phyloP scores from a whole-genome alignment of 352 stramenopile genomes.

The Globisporangium abappressorium region DNA sequence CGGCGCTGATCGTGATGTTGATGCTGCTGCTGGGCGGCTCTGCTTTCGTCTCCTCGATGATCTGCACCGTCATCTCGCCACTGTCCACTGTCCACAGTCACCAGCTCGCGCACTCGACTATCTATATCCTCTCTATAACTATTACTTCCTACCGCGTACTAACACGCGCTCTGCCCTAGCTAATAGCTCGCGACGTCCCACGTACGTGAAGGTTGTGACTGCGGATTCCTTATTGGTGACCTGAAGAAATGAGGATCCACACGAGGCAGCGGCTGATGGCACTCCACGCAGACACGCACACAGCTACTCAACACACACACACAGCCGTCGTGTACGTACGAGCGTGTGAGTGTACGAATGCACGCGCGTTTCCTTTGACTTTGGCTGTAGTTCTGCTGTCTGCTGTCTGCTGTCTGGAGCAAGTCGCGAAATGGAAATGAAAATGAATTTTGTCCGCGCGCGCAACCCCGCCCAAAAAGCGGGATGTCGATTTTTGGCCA shows the following conservation, averaged over 20 bases:
- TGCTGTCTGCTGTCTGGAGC: not conserved
- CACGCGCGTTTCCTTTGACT: not conserved
- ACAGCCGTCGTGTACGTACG: not conserved
- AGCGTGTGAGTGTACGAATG: not conserved
- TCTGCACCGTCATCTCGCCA: not conserved
- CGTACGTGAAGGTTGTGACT: not conserved
- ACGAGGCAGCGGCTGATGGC: not conserved
- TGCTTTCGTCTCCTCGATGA: not conserved
- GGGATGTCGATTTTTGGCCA: not conserved
- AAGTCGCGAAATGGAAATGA: constrained; percentile 8
- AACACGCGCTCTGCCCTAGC: not conserved
- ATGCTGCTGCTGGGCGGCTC: not conserved
- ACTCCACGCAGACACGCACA: not conserved
- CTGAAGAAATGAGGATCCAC: not conserved
- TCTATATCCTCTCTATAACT: not conserved
- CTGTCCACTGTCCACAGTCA: not conserved
- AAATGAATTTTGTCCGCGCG: not conserved
- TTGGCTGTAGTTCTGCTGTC: not conserved
- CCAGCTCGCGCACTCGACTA: not conserved
- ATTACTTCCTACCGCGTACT: not conserved
- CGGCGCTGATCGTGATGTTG: not conserved
- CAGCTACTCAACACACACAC: not conserved
- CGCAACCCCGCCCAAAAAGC: not conserved
- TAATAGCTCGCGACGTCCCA: not conserved
- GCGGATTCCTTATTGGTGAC: not conserved